These are phyloP conservation scores for Colletotrichum musicola DNA, from an alignment of 2,329 filamentous ascomycete genomes.

Conservation along the genomic window DNA sequence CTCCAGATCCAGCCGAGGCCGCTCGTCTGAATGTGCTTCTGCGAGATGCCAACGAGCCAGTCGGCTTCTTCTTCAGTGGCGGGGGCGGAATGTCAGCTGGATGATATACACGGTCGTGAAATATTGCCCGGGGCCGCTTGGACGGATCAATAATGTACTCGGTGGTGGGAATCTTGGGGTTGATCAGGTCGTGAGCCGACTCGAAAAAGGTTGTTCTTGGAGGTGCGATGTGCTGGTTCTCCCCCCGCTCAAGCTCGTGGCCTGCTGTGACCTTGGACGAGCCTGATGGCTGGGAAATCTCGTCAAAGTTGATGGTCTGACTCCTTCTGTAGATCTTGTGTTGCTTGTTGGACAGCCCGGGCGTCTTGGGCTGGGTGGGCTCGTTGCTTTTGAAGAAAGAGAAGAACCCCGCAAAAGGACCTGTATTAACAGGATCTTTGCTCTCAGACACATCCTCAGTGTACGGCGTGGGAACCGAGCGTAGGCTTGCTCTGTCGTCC, in stretches of 20 bases:
- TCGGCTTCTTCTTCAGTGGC: constrained; percentile 69
- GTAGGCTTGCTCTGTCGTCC: constrained; percentile 73
- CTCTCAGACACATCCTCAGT: constrained; percentile 43
- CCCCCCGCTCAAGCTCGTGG: constrained; percentile 59
- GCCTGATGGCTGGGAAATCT: constrained; percentile 49
- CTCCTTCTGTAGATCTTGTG: constrained; percentile 81
- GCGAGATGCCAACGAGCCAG: constrained; percentile 50
- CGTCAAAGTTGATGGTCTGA: constrained; percentile 74
- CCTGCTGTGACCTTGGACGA: constrained; percentile 62
- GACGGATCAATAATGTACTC: constrained; percentile 88
- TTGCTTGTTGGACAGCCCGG: constrained; percentile 68
- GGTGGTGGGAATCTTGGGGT: constrained; percentile 84
- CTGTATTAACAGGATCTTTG: constrained; percentile 49
- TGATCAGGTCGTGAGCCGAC: constrained; percentile 91
- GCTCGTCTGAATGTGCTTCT: constrained; percentile 46
- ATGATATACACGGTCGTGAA: constrained; percentile 96
- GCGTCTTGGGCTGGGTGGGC: constrained; percentile 54
- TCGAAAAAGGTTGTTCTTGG: constrained; percentile 95
- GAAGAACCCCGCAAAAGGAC: constrained; percentile 74
- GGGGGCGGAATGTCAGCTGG: constrained; percentile 92
- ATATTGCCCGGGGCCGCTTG: constrained; percentile 87
- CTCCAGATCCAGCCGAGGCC: constrained; percentile 33
- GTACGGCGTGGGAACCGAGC: constrained; percentile 55
- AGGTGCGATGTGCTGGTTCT: constrained; percentile 72
- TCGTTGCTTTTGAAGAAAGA: constrained; percentile 78